A percentile compares a stretch with the other conserved stretches of the same genome.
phyloP scores from a whole-genome alignment of 73 alveolate genomes.

The Stentor roeselii region DNA sequence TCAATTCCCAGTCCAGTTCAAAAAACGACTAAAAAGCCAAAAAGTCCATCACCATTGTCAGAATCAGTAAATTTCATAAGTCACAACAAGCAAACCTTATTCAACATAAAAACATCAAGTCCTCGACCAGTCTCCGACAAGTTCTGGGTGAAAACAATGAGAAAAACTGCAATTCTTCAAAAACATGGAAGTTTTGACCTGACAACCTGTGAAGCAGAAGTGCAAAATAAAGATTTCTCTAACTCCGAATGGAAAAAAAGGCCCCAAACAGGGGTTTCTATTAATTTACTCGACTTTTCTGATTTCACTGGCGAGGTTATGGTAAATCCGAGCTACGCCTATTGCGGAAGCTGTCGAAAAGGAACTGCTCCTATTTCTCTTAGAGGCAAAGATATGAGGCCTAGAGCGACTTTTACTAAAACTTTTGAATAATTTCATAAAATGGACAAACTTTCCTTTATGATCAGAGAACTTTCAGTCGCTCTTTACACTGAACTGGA shows the following conservation, averaged over 20 bases:
- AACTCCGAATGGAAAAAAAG: not conserved
- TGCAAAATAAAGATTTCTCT: not conserved
- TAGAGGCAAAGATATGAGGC: not conserved
- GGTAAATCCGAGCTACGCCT: slow-evolving; percentile 6
- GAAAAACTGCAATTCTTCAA: not conserved
- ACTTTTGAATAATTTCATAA: not conserved
- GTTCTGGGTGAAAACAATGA: slow-evolving; percentile 3
- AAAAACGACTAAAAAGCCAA: not conserved
- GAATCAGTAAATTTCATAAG: not conserved
- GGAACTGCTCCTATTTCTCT: not conserved
- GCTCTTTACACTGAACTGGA: not conserved
- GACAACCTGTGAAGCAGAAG: not conserved
- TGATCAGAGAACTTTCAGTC: not conserved
- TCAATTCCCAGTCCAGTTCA: not conserved
- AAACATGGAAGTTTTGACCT: not conserved
- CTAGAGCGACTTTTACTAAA: not conserved
- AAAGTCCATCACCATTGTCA: too few relatives aligned
- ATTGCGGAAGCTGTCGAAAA: not conserved
- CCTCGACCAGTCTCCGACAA: not conserved
- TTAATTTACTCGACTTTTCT: not conserved
- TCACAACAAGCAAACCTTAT: slow-evolving; percentile 11
- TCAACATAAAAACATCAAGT: not conserved
- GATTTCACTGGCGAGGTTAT: not conserved
- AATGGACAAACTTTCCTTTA: too few relatives aligned
- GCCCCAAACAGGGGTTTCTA: not conserved